Percentiles rank a stretch among this genome's conserved stretches.
phyloP scores from a whole-genome alignment of 371 early-diverging fungal species.

The Circinella umbellata region DNA sequence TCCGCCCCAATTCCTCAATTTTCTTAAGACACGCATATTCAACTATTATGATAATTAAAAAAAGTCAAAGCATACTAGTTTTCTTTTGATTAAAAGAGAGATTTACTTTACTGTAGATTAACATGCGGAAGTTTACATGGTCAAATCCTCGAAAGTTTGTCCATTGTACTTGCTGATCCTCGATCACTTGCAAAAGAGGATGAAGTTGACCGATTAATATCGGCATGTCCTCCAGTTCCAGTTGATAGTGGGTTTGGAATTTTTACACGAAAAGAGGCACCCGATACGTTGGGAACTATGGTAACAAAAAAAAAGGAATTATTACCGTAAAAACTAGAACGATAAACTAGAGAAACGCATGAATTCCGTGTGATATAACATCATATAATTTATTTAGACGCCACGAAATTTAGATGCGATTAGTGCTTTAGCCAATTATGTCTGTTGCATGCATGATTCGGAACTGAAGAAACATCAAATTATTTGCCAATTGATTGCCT shows the following conservation, averaged over 20 bases:
- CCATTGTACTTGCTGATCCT: constrained; percentile 53
- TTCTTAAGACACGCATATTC: too few relatives aligned
- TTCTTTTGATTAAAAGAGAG: too few relatives aligned
- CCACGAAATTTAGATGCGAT: background rate
- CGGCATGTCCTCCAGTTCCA: constrained; percentile 41
- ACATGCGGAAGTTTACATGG: constrained; percentile 46
- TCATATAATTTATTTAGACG: background rate
- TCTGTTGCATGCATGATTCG: background rate
- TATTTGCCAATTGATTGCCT: constrained; percentile 36
- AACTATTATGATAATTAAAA: too few relatives aligned
- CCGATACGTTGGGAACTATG: background rate
- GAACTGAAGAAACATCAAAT: constrained; percentile 28
- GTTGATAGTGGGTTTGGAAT: constrained; percentile 18
- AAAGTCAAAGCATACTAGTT: too few relatives aligned
- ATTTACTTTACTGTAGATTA: background rate
- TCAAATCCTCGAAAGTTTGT: constrained; percentile 61
- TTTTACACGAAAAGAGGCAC: constrained; percentile 15
- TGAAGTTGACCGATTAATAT: constrained; percentile 36
- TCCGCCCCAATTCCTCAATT: too few relatives aligned
- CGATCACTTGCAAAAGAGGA: constrained; percentile 35
- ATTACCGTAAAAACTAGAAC: background rate
- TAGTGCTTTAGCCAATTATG: background rate
- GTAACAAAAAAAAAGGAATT: background rate
- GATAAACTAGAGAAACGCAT: background rate
- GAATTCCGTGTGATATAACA: background rate